phyloP scores from a whole-genome alignment of 73 alveolate genomes.

The Paramecium pentaurelia region DNA sequence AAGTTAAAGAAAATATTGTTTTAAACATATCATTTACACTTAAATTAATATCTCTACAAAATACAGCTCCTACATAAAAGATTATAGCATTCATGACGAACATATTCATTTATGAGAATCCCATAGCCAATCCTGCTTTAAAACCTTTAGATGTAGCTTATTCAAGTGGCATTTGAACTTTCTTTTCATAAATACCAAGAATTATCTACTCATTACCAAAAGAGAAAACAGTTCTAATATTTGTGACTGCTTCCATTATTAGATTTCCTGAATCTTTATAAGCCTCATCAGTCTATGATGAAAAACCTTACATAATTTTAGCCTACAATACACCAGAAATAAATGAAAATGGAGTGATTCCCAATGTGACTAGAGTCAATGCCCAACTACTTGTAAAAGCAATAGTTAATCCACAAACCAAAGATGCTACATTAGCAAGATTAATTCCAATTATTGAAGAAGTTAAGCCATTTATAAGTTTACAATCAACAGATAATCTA shows the following conservation, averaged over 20 bases:
- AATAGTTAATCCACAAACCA: slow-evolving; percentile 53
- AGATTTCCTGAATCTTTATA: slow-evolving; percentile 82
- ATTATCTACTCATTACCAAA: slow-evolving; percentile 79
- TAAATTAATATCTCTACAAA: slow-evolving; percentile 64
- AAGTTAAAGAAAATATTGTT: slow-evolving; percentile 77
- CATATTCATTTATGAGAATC: slow-evolving; percentile 76
- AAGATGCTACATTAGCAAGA: slow-evolving; percentile 33
- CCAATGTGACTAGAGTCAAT: slow-evolving; percentile 56
- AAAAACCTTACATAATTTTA: slow-evolving; percentile 66
- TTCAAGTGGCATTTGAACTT: slow-evolving; percentile 52
- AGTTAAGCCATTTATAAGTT: slow-evolving; percentile 43
- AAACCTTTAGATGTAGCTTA: slow-evolving; percentile 64
- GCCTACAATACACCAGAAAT: slow-evolving; percentile 62
- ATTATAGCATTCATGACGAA: slow-evolving; percentile 75
- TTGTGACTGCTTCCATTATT: slow-evolving; percentile 87
- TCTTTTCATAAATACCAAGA: slow-evolving; percentile 68
- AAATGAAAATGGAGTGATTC: slow-evolving; percentile 46
- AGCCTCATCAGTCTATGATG: slow-evolving; percentile 68
- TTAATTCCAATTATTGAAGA: slow-evolving; percentile 53
- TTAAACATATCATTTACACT: slow-evolving; percentile 65
- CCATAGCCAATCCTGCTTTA: slow-evolving; percentile 75
- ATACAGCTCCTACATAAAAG: slow-evolving; percentile 76
- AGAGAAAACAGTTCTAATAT: slow-evolving; percentile 85
- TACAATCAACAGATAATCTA: slow-evolving; percentile 60
- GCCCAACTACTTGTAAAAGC: slow-evolving; percentile 49